Percentiles rank a stretch among this genome's conserved stretches.
Conservation (phyloP, 2,329 filamentous ascomycete genomes). For the Talaromyces sp. region DNA sequence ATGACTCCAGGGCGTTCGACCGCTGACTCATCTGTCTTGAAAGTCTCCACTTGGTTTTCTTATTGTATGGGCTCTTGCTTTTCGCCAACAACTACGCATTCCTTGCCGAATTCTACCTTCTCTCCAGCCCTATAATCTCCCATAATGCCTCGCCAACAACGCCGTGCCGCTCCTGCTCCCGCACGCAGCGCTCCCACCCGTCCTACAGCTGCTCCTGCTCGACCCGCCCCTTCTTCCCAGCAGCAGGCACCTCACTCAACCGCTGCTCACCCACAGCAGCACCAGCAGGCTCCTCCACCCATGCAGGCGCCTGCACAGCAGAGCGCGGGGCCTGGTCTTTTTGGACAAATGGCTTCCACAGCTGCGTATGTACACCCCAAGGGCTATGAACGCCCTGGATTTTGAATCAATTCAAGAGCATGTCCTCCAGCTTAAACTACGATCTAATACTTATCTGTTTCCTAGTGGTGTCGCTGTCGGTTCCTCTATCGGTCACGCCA, state of each 20-base stretch:
- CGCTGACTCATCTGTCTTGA: slow-evolving; percentile 32
- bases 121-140: slow-evolving; percentile 9
- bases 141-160: slow-evolving; percentile 78
- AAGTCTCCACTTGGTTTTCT: slow-evolving; percentile 20
- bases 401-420: too few relatives aligned
- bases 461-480: slow-evolving; percentile 92
- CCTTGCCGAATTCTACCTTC: not conserved
- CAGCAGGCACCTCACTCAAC: slow-evolving; percentile 73
- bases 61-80: slow-evolving; percentile 23
- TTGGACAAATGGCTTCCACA: slow-evolving; percentile 96
- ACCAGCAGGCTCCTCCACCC: slow-evolving; percentile 52
- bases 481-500: slow-evolving; percentile 91
- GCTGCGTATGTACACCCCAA: slow-evolving; percentile 74
- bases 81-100: slow-evolving; percentile 10
- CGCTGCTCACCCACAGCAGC: slow-evolving; percentile 54
- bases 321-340: slow-evolving; percentile 75
- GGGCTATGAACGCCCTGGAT: too few relatives aligned
- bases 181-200: slow-evolving; percentile 64
- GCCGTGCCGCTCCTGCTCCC: slow-evolving; percentile 59
- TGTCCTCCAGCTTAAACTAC: not conserved
- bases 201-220: slow-evolving; percentile 64
- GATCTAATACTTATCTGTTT: slow-evolving; percentile 28
- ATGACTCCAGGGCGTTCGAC: slow-evolving; percentile 13
- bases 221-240: slow-evolving; percentile 56
- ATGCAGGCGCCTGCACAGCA: slow-evolving; percentile 46